Conservation (phyloP, 2,329 filamentous ascomycete genomes). For the Colletotrichum sansevieriae region DNA sequence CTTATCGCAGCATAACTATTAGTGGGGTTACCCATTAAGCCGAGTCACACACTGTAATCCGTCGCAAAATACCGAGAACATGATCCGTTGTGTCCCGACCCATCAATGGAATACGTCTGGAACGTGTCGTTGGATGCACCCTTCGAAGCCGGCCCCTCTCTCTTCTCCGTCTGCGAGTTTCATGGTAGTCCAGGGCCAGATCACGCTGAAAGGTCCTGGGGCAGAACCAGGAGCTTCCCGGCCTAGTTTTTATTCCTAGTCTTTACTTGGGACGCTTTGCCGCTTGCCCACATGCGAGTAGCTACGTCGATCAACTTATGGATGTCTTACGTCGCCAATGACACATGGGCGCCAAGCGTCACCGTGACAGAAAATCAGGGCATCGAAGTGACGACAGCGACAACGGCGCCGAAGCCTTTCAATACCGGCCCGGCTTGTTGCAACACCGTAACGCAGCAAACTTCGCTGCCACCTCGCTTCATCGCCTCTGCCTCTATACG, state of each 20-base stretch:
- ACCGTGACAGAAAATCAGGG: slow-evolving; percentile 8
- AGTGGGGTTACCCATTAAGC: slow-evolving; percentile 24
- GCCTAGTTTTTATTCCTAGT: not conserved
- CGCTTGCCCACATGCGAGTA: not conserved
- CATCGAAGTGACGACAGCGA: slow-evolving; percentile 13
- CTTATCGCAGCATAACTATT: slow-evolving; percentile 35
- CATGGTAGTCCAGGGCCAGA: not conserved
- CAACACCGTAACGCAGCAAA: slow-evolving; percentile 6
- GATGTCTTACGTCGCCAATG: slow-evolving; percentile 11
- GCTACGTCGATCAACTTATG: not conserved
- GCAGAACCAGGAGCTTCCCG: not conserved
- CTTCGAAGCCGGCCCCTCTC: slow-evolving; percentile 17
- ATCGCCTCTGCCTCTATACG: not conserved
- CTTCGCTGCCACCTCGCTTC: not conserved
- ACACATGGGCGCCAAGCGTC: slow-evolving; percentile 17
- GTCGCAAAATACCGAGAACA: slow-evolving; percentile 26
- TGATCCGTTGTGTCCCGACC: slow-evolving; percentile 26
- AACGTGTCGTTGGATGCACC: slow-evolving; percentile 22
- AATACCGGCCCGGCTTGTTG: slow-evolving; percentile 10
- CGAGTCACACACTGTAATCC: slow-evolving; percentile 28
- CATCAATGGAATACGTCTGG: slow-evolving; percentile 38
- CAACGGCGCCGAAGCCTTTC: slow-evolving; percentile 20
- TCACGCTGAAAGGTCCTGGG: not conserved
- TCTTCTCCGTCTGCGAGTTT: slow-evolving; percentile 12
- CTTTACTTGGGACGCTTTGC: slow-evolving; percentile 3